Conservation (phyloP, 768 basidiomycete genomes). For the Gloeophyllum trabeum region DNA sequence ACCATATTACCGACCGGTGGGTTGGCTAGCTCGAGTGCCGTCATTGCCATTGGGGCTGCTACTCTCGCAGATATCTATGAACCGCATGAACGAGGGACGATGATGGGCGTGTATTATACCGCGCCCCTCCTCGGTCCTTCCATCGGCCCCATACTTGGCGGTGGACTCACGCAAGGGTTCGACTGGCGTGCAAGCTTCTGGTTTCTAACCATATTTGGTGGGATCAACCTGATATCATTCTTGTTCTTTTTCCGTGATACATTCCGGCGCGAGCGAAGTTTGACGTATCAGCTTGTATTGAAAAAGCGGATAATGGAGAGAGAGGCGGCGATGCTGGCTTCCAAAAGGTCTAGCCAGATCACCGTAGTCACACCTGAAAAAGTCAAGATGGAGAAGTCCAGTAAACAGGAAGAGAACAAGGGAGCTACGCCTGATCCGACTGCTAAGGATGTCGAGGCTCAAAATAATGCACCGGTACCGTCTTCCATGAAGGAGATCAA, state of each 20-base stretch:
- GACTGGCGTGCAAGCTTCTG: slow-evolving; percentile 80
- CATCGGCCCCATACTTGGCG: slow-evolving; percentile 63
- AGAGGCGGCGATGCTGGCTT: slow-evolving; percentile 9
- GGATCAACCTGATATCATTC: slow-evolving; percentile 42
- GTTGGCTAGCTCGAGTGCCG: slow-evolving; percentile 43
- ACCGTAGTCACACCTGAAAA: slow-evolving; percentile 8
- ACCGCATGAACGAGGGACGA: slow-evolving; percentile 59
- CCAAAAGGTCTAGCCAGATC: slow-evolving; percentile 13
- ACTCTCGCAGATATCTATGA: slow-evolving; percentile 75
- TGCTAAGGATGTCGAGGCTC: slow-evolving; percentile 8
- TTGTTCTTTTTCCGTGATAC: slow-evolving; percentile 70
- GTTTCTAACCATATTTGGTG: slow-evolving; percentile 61
- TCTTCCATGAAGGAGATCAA: slow-evolving; percentile 23
- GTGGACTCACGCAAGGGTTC: slow-evolving; percentile 51
- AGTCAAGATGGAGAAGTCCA: background rate
- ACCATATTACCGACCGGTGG: slow-evolving; percentile 8
- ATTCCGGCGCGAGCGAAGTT: slow-evolving; percentile 72
- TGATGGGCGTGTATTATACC: slow-evolving; percentile 73
- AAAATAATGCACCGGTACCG: slow-evolving; percentile 6
- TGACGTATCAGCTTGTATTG: slow-evolving; percentile 64
- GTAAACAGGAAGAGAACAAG: background rate
- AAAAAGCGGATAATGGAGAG: slow-evolving; percentile 25
- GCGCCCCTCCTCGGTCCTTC: slow-evolving; percentile 68
- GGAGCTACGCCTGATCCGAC: background rate
- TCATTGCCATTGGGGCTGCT: slow-evolving; percentile 63